These are phyloP conservation scores for Aspergillus sclerotioniger DNA, from an alignment of 495 filamentous ascomycete species.

Conservation along the genomic window DNA sequence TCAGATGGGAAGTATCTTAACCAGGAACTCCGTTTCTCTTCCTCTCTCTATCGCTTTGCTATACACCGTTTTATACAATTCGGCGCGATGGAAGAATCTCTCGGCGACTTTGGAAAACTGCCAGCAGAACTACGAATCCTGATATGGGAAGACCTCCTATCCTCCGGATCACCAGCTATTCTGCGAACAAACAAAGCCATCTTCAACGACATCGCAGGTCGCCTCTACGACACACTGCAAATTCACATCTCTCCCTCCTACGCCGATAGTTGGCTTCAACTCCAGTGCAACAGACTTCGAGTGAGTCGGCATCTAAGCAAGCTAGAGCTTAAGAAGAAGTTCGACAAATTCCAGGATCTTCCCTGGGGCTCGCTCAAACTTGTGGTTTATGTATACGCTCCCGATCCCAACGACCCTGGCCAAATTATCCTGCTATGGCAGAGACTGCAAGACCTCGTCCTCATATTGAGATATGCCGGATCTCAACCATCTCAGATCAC, in stretches of 20 bases:
- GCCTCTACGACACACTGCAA: constrained; percentile 9
- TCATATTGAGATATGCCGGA: not conserved
- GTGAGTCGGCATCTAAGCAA: not conserved
- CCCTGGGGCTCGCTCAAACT: constrained; percentile 8
- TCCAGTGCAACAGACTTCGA: not conserved
- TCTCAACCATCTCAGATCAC: not conserved
- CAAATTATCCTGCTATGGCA: constrained; percentile 12
- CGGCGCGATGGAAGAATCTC: not conserved
- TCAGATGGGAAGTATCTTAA: too few species aligned
- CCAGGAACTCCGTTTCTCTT: too few species aligned
- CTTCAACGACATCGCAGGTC: constrained; percentile 6
- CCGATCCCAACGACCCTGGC: constrained; percentile 9
- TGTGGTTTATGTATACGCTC: constrained; percentile 10
- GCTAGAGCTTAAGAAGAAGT: not conserved
- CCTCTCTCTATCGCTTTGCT: too few species aligned
- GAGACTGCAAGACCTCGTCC: not conserved
- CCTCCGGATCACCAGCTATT: not conserved
- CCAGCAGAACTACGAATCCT: constrained; percentile 1
- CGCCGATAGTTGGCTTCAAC: constrained; percentile 6
- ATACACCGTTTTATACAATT: too few species aligned
- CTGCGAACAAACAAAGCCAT: constrained; percentile 9
- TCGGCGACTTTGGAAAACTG: constrained; percentile 8
- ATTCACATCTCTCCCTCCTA: constrained; percentile 6
- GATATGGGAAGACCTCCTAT: constrained; percentile 9
- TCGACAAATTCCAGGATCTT: not conserved